These are phyloP conservation scores for Oryza coarctata DNA, from an alignment of 176 grass and related monocot genomes.

Conservation along the genomic window DNA sequence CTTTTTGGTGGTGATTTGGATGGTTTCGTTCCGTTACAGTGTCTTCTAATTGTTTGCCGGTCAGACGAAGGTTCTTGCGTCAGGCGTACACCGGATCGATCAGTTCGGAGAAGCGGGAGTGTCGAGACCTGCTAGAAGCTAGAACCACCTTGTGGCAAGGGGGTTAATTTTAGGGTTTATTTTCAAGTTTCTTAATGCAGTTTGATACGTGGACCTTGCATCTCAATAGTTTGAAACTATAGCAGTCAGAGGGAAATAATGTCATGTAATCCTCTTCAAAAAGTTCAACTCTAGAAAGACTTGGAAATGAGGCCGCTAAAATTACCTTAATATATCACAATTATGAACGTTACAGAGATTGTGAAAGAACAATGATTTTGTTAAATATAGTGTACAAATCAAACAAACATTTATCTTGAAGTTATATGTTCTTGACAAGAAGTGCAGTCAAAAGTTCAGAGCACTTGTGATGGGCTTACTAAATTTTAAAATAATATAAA, in stretches of 20 bases:
- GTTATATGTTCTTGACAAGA: neutral
- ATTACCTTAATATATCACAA: neutral
- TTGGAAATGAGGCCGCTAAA: neutral
- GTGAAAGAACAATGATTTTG: neutral
- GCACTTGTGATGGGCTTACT: neutral
- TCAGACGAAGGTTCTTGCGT: constrained; percentile 40
- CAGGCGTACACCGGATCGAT: constrained; percentile 16
- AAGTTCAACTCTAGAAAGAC: neutral
- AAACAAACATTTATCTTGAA: neutral
- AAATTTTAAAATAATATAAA: neutral
- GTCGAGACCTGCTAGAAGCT: neutral
- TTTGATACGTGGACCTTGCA: neutral
- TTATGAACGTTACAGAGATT: neutral
- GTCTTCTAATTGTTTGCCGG: constrained; percentile 5
- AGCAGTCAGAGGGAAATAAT: neutral
- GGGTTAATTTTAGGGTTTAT: neutral
- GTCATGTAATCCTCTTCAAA: neutral
- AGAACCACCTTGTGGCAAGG: neutral
- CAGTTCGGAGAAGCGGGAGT: neutral
- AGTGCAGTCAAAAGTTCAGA: neutral
- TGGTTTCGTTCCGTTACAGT: neutral
- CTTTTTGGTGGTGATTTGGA: constrained; percentile 11
- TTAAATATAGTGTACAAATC: neutral
- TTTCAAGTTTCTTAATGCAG: neutral
- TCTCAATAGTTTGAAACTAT: neutral